These are phyloP conservation scores for Diplocarpon rosae DNA, from an alignment of 2,329 filamentous ascomycete genomes.

Conservation along the genomic window DNA sequence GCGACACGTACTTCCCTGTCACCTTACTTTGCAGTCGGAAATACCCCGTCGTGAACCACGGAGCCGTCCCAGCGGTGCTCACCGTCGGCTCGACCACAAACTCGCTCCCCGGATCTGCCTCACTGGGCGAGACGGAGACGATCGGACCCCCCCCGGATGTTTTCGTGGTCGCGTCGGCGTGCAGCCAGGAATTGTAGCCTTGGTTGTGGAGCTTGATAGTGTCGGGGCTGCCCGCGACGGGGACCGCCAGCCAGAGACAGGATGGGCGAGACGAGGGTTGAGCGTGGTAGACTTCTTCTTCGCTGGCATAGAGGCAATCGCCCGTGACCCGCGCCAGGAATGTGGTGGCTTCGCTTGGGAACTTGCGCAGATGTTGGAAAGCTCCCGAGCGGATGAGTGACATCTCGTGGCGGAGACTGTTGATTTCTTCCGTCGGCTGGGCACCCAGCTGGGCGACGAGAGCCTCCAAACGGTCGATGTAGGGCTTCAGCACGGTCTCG, in stretches of 20 bases:
- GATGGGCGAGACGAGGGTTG: background rate
- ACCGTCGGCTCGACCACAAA: no score
- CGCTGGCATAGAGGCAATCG: background rate
- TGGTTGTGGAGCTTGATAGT: background rate
- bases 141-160: no score
- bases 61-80: no score
- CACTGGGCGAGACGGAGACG: no score
- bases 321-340: background rate
- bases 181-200: background rate
- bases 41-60: no score
- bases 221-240: background rate
- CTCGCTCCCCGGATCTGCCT: no score
- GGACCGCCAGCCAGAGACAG: background rate
- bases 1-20: no score
- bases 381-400: background rate
- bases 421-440: background rate
- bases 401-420: background rate
- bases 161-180: no score
- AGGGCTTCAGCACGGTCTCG: background rate
- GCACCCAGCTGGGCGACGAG: background rate
- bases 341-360: background rate
- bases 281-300: conserved; percentile 2
- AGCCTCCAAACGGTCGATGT: background rate
- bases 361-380: background rate
- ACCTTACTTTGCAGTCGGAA: no score